phyloP scores from a whole-genome alignment of 805 yeast genomes.

The Kodamaea kaohsiungensis region DNA sequence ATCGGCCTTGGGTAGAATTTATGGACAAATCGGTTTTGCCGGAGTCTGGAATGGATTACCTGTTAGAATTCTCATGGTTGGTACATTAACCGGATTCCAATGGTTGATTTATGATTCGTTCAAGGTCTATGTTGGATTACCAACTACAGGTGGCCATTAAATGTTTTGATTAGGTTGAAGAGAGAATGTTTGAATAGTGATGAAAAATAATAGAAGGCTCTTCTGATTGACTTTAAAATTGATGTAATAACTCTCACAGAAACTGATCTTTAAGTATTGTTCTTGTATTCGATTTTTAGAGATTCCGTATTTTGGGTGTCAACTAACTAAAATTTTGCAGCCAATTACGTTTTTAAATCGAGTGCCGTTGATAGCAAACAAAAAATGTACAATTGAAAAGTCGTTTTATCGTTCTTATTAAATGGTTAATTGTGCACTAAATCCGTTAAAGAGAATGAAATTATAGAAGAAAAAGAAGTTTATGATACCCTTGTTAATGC shows the following conservation, averaged over 20 bases:
- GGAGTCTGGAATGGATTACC: conserved; percentile 97
- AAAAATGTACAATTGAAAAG: not conserved
- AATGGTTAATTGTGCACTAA: not conserved
- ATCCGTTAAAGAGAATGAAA: not conserved
- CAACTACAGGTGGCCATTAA: conserved; percentile 76
- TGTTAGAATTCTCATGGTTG: conserved; percentile 94
- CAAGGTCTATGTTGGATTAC: conserved; percentile 91
- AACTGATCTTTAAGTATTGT: too few species aligned
- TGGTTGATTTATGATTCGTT: conserved; percentile 97
- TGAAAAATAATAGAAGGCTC: not conserved
- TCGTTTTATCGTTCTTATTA: not conserved
- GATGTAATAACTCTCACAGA: too few species aligned
- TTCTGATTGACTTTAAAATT: not conserved
- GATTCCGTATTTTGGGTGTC: too few species aligned
- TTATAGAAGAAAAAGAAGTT: not conserved
- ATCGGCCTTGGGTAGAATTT: conserved; percentile 71
- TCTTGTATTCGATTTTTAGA: too few species aligned
- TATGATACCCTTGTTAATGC: not conserved
- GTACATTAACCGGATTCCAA: conserved; percentile 95
- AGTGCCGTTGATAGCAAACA: too few species aligned
- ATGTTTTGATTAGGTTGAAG: not conserved
- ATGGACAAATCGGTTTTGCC: conserved; percentile 76
- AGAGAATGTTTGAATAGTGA: not conserved
- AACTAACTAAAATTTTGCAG: not conserved
- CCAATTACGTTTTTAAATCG: not conserved